phyloP scores from a whole-genome alignment of 2,329 filamentous ascomycete genomes.

The Lasiodiplodia theobromae region DNA sequence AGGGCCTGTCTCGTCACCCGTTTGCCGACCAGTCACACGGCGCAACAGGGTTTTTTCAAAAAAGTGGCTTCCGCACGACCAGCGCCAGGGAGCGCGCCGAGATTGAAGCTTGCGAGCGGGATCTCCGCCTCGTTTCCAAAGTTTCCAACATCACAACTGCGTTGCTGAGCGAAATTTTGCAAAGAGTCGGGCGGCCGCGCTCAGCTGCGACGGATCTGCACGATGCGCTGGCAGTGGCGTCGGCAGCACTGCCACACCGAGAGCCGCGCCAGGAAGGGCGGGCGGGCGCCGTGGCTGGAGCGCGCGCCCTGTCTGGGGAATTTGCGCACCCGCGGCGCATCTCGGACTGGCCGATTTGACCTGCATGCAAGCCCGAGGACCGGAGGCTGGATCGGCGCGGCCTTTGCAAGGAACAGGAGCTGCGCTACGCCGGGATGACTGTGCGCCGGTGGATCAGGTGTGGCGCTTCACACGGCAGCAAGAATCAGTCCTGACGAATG shows the following conservation, averaged over 20 bases:
- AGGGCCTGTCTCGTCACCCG: conserved; percentile 19
- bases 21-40: conserved; percentile 23
- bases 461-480: conserved; percentile 25
- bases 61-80: conserved; percentile 24
- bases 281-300: conserved; percentile 1
- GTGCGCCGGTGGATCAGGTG: conserved; percentile 27
- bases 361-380: conserved; percentile 23
- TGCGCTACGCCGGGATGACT: conserved; percentile 27
- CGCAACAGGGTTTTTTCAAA: conserved; percentile 14
- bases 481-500: conserved; percentile 24
- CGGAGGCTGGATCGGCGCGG: conserved; percentile 20
- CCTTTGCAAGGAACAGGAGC: conserved; percentile 22
- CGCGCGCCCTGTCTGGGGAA: conserved; percentile 17
- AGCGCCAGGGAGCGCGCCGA: conserved; percentile 18
- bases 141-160: neutral
- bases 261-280: conserved; percentile 7
- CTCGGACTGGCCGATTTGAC: conserved; percentile 26
- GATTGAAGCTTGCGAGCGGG: conserved; percentile 22
- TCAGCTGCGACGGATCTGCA: conserved; percentile 16
- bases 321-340: conserved; percentile 9
- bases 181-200: neutral
- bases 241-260: conserved; percentile 10
- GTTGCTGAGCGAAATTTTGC: neutral
- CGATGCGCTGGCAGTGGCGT: conserved; percentile 20
- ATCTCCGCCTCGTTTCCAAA: conserved; percentile 28